These are phyloP conservation scores for Apiospora phragmitis DNA, from an alignment of 2,329 filamentous ascomycete genomes.

Conservation along the genomic window DNA sequence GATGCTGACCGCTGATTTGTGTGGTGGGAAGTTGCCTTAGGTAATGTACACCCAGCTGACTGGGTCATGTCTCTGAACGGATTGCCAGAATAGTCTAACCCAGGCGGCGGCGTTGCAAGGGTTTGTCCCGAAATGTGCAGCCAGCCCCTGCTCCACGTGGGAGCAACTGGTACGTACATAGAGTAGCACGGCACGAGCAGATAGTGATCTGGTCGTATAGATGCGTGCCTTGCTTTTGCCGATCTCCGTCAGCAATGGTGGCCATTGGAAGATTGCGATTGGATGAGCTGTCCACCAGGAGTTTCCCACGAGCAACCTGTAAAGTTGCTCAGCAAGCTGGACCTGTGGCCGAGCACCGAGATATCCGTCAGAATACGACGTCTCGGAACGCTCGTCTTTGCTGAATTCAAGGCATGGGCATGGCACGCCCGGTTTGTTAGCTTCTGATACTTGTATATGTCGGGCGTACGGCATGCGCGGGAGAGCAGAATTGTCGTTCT, in stretches of 20 bases:
- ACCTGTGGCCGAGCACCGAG: neutral
- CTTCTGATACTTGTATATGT: neutral
- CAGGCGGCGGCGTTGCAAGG: neutral
- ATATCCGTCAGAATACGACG: neutral
- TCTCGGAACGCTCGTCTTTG: neutral
- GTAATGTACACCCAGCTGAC: neutral
- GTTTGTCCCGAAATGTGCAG: neutral
- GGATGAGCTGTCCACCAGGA: neutral
- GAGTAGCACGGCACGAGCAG: slow-evolving; percentile 2
- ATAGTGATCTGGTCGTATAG: neutral
- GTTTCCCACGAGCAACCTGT: neutral
- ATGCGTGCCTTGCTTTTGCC: slow-evolving; percentile 9
- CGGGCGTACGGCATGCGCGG: slow-evolving; percentile 5
- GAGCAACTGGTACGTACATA: neutral
- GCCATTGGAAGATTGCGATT: neutral
- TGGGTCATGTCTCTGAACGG: slow-evolving; percentile 5
- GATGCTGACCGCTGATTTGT: neutral
- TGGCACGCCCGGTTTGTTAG: neutral
- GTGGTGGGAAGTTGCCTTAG: neutral
- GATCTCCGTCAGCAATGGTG: neutral
- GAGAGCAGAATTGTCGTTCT: neutral
- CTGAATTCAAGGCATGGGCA: neutral
- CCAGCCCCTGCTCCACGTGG: slow-evolving; percentile 5
- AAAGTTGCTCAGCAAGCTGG: neutral
- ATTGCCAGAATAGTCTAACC: neutral